Conservation (phyloP, 2,329 filamentous ascomycete genomes). For the Botrytis byssoidea region DNA sequence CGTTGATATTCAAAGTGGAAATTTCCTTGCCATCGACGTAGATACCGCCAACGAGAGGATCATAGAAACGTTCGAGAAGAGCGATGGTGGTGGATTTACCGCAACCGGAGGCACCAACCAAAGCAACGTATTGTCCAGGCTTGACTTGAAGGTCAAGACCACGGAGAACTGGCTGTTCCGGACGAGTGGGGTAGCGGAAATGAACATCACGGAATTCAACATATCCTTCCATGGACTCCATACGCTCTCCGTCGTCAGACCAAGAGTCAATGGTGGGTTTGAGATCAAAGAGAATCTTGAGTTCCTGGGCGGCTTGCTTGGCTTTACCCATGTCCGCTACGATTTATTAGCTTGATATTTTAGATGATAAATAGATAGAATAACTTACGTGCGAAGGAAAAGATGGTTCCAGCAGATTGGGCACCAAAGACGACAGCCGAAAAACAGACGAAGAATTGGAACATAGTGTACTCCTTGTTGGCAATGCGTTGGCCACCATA, state of each 20-base stretch:
- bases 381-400: conserved; percentile 68
- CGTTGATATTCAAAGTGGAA: conserved; percentile 74
- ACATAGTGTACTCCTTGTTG: conserved; percentile 67
- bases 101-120: conserved; percentile 92
- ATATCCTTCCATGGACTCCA: conserved; percentile 67
- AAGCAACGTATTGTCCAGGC: conserved; percentile 79
- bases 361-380: not conserved
- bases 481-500: conserved; percentile 79
- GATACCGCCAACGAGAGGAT: conserved; percentile 76
- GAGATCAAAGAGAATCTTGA: conserved; percentile 82
- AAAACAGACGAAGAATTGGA: conserved; percentile 93
- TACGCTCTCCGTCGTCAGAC: conserved; percentile 63
- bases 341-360: conserved; percentile 24
- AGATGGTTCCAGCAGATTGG: conserved; percentile 86
- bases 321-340: conserved; percentile 84
- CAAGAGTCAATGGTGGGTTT: conserved; percentile 80
- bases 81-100: conserved; percentile 94
- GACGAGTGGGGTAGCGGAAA: conserved; percentile 89
- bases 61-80: conserved; percentile 90
- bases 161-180: conserved; percentile 86
- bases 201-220: conserved; percentile 92
- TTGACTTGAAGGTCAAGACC: conserved; percentile 73
- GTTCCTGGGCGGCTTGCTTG: conserved; percentile 74
- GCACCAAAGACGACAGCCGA: conserved; percentile 85
- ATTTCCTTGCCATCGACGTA: conserved; percentile 84